These are phyloP conservation scores for Aspergillus sclerotialis DNA, from an alignment of 2,329 filamentous ascomycete species.

Conservation along the genomic window DNA sequence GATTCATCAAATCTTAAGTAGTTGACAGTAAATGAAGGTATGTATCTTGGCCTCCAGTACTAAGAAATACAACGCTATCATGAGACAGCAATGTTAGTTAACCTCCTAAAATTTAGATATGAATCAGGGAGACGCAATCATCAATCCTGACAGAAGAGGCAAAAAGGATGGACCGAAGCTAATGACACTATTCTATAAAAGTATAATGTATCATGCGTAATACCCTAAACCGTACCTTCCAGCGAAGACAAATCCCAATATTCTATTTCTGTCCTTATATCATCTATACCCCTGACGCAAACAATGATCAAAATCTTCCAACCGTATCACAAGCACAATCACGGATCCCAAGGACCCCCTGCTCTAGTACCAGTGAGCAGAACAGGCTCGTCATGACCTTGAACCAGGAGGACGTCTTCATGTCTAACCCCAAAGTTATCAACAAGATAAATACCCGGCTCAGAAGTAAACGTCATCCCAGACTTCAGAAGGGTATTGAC, in stretches of 20 bases:
- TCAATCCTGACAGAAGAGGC: too few species aligned
- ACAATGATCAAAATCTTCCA: too few species aligned
- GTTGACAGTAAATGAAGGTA: conserved; percentile 1
- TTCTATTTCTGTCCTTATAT: too few species aligned
- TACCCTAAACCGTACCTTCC: too few species aligned
- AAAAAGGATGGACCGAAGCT: too few species aligned
- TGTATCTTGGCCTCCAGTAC: neutral
- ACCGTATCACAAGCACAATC: neutral
- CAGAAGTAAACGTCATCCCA: conserved; percentile 58
- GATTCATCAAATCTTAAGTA: conserved; percentile 1
- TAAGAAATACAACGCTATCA: neutral
- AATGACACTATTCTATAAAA: too few species aligned
- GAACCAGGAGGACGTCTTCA: conserved; percentile 56
- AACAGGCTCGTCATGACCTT: conserved; percentile 46
- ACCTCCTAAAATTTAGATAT: neutral
- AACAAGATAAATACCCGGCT: conserved; percentile 57
- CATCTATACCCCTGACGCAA: too few species aligned
- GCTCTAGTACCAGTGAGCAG: conserved; percentile 50
- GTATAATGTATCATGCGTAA: too few species aligned
- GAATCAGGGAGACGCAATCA: too few species aligned
- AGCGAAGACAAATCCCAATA: too few species aligned
- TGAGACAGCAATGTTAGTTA: neutral
- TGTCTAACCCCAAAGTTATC: conserved; percentile 56
- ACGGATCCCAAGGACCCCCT: conserved; percentile 47
- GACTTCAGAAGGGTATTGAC: conserved; percentile 38